A percentile compares a stretch with the other conserved stretches of the same genome.
phyloP scores from a whole-genome alignment of 2,329 filamentous ascomycete genomes.

The Xylaria sp. region DNA sequence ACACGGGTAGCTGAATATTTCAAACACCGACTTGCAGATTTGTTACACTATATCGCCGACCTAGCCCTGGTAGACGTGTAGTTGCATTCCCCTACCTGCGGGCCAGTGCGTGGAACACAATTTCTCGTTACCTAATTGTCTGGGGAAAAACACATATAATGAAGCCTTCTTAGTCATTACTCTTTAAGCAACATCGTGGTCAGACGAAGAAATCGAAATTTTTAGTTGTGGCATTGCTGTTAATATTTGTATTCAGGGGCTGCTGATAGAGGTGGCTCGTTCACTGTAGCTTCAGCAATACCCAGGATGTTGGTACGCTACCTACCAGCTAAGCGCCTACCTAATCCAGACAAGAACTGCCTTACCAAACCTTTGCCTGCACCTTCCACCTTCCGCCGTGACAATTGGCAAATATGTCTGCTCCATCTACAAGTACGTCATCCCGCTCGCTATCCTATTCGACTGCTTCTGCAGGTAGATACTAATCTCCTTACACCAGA shows the following conservation, averaged over 20 bases:
- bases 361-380: neutral
- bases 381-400: slow-evolving; percentile 22
- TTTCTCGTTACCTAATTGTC: neutral
- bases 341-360: neutral
- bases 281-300: neutral
- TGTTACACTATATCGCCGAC: too few relatives aligned
- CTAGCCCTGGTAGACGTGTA: too few relatives aligned
- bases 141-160: too few relatives aligned
- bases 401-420: slow-evolving; percentile 16
- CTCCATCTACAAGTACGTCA: slow-evolving; percentile 20
- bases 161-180: neutral
- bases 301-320: neutral
- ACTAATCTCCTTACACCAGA: slow-evolving; percentile 1
- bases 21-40: too few relatives aligned
- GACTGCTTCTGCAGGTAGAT: neutral
- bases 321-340: neutral
- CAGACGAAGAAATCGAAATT: neutral
- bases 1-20: too few relatives aligned
- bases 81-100: too few relatives aligned
- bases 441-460: neutral
- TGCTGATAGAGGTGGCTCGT: neutral
- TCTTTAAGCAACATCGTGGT: neutral
- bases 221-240: neutral
- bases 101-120: too few relatives aligned
- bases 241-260: neutral